A percentile compares a stretch with the other conserved stretches of the same genome.
Evolutionary conservation across 2,329 filamentous ascomycete species (phyloP).

Genomic region (Stromatinia cepivora): DNA sequence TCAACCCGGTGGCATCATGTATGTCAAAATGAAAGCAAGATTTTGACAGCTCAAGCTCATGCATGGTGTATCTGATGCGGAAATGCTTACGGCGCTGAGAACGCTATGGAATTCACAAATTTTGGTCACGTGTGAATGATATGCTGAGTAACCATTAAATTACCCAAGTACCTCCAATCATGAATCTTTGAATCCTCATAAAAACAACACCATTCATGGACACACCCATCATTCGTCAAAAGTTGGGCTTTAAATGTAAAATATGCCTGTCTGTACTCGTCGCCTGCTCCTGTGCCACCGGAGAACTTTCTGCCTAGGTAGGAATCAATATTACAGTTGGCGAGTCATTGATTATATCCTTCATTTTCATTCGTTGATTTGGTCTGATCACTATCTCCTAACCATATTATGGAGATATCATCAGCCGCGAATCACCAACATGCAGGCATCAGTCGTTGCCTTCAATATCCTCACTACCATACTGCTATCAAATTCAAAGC

Average conservation of each 20-base stretch:
- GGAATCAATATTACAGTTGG: constrained; percentile 1
- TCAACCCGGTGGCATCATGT: neutral
- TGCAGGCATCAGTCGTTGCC: neutral
- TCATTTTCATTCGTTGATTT: neutral
- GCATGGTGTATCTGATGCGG: neutral
- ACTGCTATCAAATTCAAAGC: neutral
- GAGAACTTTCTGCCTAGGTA: neutral
- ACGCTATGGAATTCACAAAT: neutral
- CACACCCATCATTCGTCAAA: neutral
- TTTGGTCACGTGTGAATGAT: neutral
- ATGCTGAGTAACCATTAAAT: neutral
- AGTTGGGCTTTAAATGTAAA: neutral
- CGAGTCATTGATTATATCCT: neutral
- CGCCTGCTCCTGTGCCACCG: neutral
- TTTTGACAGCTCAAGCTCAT: neutral
- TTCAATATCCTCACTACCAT: neutral
- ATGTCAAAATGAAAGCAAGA: neutral
- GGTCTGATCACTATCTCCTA: neutral
- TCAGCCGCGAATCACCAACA: neutral
- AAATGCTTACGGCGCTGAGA: neutral
- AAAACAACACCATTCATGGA: neutral
- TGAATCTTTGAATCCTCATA: neutral
- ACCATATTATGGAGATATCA: neutral
- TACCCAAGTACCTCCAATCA: neutral
- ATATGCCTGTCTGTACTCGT: constrained; percentile 11